phyloP scores from a whole-genome alignment of 768 basidiomycete genomes.

The Mycena chlorophos region DNA sequence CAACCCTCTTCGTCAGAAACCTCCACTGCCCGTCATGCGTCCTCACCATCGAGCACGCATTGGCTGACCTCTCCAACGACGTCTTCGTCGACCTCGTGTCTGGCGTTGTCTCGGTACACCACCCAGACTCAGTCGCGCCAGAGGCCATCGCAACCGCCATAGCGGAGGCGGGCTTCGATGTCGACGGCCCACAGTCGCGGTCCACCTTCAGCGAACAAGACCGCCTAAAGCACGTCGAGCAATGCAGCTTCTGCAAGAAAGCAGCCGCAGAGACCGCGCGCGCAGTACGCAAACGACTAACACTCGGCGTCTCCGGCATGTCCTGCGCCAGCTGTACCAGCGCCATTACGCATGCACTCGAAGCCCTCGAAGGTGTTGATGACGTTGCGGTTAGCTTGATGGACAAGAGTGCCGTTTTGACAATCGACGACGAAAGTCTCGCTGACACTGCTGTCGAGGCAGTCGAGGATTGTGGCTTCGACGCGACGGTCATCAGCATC shows the following conservation, averaged over 20 bases:
- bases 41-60: conserved; percentile 42
- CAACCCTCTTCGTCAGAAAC: conserved; percentile 38
- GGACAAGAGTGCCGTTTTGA: conserved; percentile 53
- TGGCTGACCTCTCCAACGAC: conserved; percentile 36
- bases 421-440: conserved; percentile 38
- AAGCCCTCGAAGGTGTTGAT: conserved; percentile 51
- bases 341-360: conserved; percentile 52
- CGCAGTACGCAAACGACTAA: conserved; percentile 33
- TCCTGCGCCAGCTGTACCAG: conserved; percentile 69
- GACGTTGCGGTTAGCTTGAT: conserved; percentile 59
- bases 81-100: conserved; percentile 49
- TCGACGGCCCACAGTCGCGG: too few relatives aligned
- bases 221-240: conserved; percentile 43
- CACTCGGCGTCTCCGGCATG: conserved; percentile 73
- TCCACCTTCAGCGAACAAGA: too few relatives aligned
- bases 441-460: conserved; percentile 37
- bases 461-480: conserved; percentile 52
- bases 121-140: conserved; percentile 21
- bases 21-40: conserved; percentile 57
- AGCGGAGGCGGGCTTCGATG: neutral
- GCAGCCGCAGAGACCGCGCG: conserved; percentile 10
- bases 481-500: conserved; percentile 37
- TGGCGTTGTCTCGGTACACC: conserved; percentile 45
- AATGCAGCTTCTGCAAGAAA: conserved; percentile 42
- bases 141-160: too few relatives aligned